Evolutionary conservation across 176 grass and related monocot species (phyloP), one percentile per base, ranked within the genome.

Genomic region (Themeda triandra): DNA sequence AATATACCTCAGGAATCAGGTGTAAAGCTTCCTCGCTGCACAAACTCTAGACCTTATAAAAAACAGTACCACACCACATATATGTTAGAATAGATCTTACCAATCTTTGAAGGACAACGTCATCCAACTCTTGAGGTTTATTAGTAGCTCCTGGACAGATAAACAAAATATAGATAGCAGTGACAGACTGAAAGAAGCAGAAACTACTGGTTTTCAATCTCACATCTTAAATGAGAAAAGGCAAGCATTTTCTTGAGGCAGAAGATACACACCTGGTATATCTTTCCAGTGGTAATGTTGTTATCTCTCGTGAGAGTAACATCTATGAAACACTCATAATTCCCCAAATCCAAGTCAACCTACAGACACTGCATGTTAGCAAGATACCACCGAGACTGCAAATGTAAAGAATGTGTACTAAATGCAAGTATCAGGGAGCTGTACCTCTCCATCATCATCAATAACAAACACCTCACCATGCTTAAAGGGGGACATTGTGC

Each of bases 401-500:
- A 78, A 58, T 2, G 27, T 31, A 44, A 51, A 56, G 1, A 32
- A 28, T 36, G 30, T 32, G 17, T 36, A 59, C 36, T 84, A 35
- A 41, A 79, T 82, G 28, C 15, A 71, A 78, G 33, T 40, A 84
- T 70, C 5, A 78, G 6, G 29, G 41, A 37, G 1, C 2, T 4
- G 2, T 88, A 98, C 96, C 93, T 99, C 96, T 53, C 96, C 96
- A 21, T 93, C 96, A 84, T 98, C 96, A 27, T 98, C 93, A 78
- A 98, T 93, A 73, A 98, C 96, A 89, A 98, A 98, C 63, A 98
- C 96, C 77, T 98, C 96, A 13, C 96, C 96, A 60, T 98, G 96
- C 73, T 98, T 93, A 69, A 98, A 98, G 2, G 96, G 91, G 25
- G 96, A 98, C 96, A 98, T 98, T 8, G 96, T 98, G 2, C 96